Evolutionary conservation across 2,329 filamentous ascomycete genomes (phyloP), one percentile per base, ranked within the genome.

Genomic region (Hypoxylon sp.): DNA sequence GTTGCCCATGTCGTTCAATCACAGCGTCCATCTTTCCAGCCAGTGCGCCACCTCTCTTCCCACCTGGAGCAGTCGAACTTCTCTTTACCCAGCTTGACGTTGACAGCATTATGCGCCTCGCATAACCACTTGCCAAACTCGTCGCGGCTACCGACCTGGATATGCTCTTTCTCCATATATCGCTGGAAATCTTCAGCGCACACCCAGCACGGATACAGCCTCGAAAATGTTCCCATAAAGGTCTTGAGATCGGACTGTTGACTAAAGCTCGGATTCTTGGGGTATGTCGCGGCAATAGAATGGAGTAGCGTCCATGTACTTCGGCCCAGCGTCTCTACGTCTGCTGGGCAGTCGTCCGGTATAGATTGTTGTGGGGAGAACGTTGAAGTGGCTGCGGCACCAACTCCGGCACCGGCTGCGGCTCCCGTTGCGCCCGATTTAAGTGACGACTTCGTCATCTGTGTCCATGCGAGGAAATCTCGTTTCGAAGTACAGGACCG

Each of bases 21-120:
- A 73, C 88, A 91, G 2, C 87, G 83, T 31, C 88, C 88, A 75
- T 91, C 90, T 78, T 88, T 89, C 91, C 92, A 98, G 0, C 96
- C 96, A 1, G 92, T 96, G 81, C 92, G 86, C 96, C 96, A 99
- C 79, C 96, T 88, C 85, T 98, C 93, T 80, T 98, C 91, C 95
- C 96, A 98, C 75, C 85, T 88, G 61, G 84, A 85, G 82, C 96
- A 99, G 84, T 99, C 94, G 82, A 99, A 99, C 74, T 87, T 87
- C 66, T 88, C 86, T 86, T 99, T 99, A 54, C 96, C 96, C 73
- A 99, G 80, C 84, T 98, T 98, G 67, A 85, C 84, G 80, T 97
- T 97, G 50, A 97, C 93, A 29, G 92, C 92, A 80, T 97, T 97
- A 80, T 97, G 93, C 67, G 93, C 93, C 76, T 92, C 90, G 77